Conservation (phyloP, 2,329 filamentous ascomycete species). For the Talaromyces albobiverticillius region DNA sequence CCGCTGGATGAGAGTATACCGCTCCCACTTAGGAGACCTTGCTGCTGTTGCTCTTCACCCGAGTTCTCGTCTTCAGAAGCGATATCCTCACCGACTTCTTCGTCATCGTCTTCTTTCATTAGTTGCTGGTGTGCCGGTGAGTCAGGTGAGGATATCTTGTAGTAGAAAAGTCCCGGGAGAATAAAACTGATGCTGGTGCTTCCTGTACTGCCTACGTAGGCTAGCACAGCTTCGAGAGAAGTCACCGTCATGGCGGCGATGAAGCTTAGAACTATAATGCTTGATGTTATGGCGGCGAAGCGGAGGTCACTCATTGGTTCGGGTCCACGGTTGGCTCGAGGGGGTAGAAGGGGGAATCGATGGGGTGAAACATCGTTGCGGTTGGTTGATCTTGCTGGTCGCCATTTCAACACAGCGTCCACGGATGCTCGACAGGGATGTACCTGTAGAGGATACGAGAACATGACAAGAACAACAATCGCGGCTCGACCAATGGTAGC, state of each 20-base stretch:
- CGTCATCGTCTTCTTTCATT: slow-evolving; percentile 84
- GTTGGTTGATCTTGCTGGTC: slow-evolving; percentile 51
- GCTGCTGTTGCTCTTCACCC: slow-evolving; percentile 30
- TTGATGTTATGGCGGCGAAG: slow-evolving; percentile 84
- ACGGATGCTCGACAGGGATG: slow-evolving; percentile 95
- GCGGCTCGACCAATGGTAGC: slow-evolving; percentile 93
- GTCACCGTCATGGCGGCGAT: slow-evolving; percentile 86
- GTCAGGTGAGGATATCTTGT: slow-evolving; percentile 92
- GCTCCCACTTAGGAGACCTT: slow-evolving; percentile 34
- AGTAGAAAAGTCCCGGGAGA: slow-evolving; percentile 92
- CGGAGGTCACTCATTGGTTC: slow-evolving; percentile 77
- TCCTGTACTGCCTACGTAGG: slow-evolving; percentile 92
- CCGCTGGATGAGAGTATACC: slow-evolving; percentile 53
- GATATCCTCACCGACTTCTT: slow-evolving; percentile 51
- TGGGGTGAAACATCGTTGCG: slow-evolving; percentile 44
- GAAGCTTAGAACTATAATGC: slow-evolving; percentile 81
- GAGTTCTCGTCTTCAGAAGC: slow-evolving; percentile 39
- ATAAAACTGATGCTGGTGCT: slow-evolving; percentile 97
- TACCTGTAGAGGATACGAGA: slow-evolving; percentile 92
- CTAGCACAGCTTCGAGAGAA: slow-evolving; percentile 84
- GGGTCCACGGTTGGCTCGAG: slow-evolving; percentile 37
- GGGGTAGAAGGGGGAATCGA: slow-evolving; percentile 41
- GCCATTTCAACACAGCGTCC: slow-evolving; percentile 92
- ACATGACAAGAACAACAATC: slow-evolving; percentile 93
- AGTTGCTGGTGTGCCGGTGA: slow-evolving; percentile 81